A percentile compares a stretch with the other conserved stretches of the same genome.
These are phyloP conservation scores for Chaetomium sp. DNA, from an alignment of 2,329 filamentous ascomycete genomes.

Conservation along the genomic window DNA sequence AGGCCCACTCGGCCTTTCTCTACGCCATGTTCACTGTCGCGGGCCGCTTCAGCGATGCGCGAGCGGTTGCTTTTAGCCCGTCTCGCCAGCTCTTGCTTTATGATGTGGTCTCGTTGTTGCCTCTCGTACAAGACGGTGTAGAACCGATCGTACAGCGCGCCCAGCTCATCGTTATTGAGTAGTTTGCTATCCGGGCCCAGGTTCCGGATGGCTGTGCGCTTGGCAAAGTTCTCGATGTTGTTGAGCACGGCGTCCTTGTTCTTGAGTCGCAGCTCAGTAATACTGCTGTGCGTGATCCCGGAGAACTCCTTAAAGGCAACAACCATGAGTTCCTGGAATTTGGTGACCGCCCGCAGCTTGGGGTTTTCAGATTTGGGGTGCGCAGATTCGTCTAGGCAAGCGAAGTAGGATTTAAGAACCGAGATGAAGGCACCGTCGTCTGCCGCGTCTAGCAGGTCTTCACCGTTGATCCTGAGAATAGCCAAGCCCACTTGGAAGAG, in stretches of 20 bases:
- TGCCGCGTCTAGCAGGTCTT: conserved; percentile 84
- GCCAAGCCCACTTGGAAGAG: conserved; percentile 94
- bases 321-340: conserved; percentile 98
- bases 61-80: conserved; percentile 54
- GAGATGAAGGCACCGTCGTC: conserved; percentile 97
- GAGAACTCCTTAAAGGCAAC: conserved; percentile 98
- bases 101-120: conserved; percentile 71
- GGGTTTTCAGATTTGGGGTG: conserved; percentile 94
- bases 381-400: conserved; percentile 86
- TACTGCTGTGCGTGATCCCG: conserved; percentile 86
- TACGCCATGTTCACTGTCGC: conserved; percentile 45
- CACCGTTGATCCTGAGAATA: conserved; percentile 95
- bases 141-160: conserved; percentile 88
- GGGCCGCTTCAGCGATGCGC: conserved; percentile 27
- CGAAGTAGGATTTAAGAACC: conserved; percentile 90
- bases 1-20: conserved; percentile 84
- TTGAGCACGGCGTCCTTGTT: conserved; percentile 92
- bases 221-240: conserved; percentile 95
- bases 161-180: conserved; percentile 76
- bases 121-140: conserved; percentile 88
- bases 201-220: conserved; percentile 92
- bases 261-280: conserved; percentile 80
- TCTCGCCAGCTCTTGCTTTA: conserved; percentile 68
- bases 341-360: conserved; percentile 86
- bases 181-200: conserved; percentile 93